phyloP scores from a whole-genome alignment of 257 asterid species.

The Lavandula angustifolia region DNA sequence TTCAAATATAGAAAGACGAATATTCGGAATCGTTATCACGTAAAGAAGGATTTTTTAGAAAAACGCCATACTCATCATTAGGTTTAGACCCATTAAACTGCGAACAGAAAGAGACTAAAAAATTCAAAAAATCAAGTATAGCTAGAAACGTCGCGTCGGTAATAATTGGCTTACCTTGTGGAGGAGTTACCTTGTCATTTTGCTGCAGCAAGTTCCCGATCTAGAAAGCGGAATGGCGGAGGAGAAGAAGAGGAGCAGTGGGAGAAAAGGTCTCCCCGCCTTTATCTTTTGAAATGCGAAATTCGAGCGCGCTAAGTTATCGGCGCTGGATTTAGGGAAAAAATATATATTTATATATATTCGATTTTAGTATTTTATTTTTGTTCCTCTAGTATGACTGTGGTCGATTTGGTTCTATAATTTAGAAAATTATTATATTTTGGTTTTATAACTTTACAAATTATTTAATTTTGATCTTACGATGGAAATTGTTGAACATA shows the following conservation, averaged over 20 bases:
- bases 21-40: slow-evolving; percentile 5
- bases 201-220: neutral
- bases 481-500: too few species aligned
- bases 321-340: too few species aligned
- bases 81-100: neutral
- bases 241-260: slow-evolving; percentile 19
- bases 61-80: neutral
- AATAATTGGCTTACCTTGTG: slow-evolving; percentile 22
- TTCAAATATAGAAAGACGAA: slow-evolving; percentile 13
- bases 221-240: slow-evolving; percentile 4
- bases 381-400: too few species aligned
- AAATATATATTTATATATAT: too few species aligned
- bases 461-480: too few species aligned
- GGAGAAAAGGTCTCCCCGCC: slow-evolving; percentile 20
- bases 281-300: slow-evolving; percentile 35
- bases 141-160: neutral
- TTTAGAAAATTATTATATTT: too few species aligned
- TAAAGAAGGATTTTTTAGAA: neutral
- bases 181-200: slow-evolving; percentile 13
- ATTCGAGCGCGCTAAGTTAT: slow-evolving; percentile 23
- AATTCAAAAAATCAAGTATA: neutral
- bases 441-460: neutral
- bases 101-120: neutral
- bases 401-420: too few species aligned
- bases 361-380: too few species aligned